Evolutionary conservation across 2,329 filamentous ascomycete genomes (phyloP).

Genomic region (Paradendryphiella salina): DNA sequence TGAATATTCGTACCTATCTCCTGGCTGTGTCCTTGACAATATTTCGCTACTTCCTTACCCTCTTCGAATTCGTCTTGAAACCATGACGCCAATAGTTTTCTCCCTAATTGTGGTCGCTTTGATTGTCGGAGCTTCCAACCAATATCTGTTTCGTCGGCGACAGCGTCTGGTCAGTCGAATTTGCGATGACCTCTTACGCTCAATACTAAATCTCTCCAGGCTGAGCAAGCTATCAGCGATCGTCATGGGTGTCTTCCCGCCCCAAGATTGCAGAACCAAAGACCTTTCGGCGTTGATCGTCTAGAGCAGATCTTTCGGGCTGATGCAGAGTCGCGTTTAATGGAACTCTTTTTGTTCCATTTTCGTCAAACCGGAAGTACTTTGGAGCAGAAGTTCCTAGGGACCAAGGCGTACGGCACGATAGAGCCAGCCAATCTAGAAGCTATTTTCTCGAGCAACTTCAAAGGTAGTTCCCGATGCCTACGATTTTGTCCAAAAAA

Average conservation of each 20-base stretch:
- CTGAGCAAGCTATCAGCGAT: conserved; percentile 16
- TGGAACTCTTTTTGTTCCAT: conserved; percentile 43
- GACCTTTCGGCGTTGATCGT: conserved; percentile 27
- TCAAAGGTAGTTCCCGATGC: conserved; percentile 15
- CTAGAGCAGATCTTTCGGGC: conserved; percentile 30
- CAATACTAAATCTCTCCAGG: neutral
- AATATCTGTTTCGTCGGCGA: too few relatives aligned
- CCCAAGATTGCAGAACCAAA: conserved; percentile 24
- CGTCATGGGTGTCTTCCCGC: conserved; percentile 23
- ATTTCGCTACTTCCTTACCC: too few relatives aligned
- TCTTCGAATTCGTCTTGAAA: too few relatives aligned
- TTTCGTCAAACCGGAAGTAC: conserved; percentile 41
- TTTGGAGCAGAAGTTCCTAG: conserved; percentile 27
- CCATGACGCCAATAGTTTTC: too few relatives aligned
- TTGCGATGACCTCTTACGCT: neutral
- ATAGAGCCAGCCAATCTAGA: conserved; percentile 34
- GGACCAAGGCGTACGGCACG: conserved; percentile 23
- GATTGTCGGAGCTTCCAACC: too few relatives aligned
- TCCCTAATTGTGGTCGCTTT: too few relatives aligned
- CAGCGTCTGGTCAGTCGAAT: too few relatives aligned
- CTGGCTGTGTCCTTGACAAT: too few relatives aligned
- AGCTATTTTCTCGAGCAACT: conserved; percentile 25
- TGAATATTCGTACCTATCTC: too few relatives aligned
- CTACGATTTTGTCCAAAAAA: neutral
- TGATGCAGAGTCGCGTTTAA: conserved; percentile 23